These are phyloP conservation scores for Crassisporium funariophilum DNA, from an alignment of 768 basidiomycete species.

Conservation along the genomic window DNA sequence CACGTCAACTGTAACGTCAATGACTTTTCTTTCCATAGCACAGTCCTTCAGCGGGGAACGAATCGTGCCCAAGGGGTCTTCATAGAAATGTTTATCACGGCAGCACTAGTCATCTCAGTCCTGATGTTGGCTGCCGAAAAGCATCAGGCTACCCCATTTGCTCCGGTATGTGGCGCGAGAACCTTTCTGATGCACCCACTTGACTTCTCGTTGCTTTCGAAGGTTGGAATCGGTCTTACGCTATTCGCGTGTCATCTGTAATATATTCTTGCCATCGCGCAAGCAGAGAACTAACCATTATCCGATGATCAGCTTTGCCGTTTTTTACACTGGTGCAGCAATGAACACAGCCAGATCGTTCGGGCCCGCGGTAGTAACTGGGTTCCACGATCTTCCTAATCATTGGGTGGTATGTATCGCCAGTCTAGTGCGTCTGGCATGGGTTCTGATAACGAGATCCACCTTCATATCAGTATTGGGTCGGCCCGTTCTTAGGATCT, in stretches of 20 bases:
- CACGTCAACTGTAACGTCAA: slow-evolving; percentile 5
- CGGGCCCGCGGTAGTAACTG: slow-evolving; percentile 68
- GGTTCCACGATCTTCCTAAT: slow-evolving; percentile 47
- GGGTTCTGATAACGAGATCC: background rate
- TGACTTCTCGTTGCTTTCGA: slow-evolving; percentile 34
- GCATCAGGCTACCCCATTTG: slow-evolving; percentile 64
- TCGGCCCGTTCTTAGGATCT: slow-evolving; percentile 69
- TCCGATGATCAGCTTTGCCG: slow-evolving; percentile 49
- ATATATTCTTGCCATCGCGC: slow-evolving; percentile 17
- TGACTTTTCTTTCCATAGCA: slow-evolving; percentile 45
- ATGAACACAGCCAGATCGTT: slow-evolving; percentile 74
- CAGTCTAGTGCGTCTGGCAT: background rate
- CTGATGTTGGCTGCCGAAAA: slow-evolving; percentile 77
- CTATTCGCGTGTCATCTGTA: slow-evolving; percentile 65
- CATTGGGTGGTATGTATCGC: slow-evolving; percentile 64
- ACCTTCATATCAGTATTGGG: slow-evolving; percentile 56
- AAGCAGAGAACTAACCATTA: background rate
- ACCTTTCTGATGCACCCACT: background rate
- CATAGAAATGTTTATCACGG: slow-evolving; percentile 73
- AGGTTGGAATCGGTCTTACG: slow-evolving; percentile 69
- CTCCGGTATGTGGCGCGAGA: slow-evolving; percentile 47
- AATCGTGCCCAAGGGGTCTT: slow-evolving; percentile 63
- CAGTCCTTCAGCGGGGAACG: slow-evolving; percentile 44
- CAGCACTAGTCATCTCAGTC: slow-evolving; percentile 59
- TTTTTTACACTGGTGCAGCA: slow-evolving; percentile 63